Evolutionary conservation across 2,329 filamentous ascomycete genomes (phyloP).

Genomic region (Lecanicillium sp.): DNA sequence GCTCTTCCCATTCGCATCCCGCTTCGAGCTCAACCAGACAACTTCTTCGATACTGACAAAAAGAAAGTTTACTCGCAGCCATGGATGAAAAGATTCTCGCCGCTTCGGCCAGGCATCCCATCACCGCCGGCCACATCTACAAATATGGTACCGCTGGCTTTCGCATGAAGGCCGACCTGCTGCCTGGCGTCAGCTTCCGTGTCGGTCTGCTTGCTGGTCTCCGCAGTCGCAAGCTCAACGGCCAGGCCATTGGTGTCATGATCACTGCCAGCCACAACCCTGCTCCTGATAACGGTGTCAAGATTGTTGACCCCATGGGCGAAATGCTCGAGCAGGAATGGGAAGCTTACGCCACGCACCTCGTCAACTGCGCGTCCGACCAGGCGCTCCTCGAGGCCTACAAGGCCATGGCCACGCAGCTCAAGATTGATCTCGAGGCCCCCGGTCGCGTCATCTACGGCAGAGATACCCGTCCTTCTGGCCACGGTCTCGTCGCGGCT

Average conservation of each 20-base stretch:
- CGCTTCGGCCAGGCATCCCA: slow-evolving; percentile 57
- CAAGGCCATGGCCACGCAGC: slow-evolving; percentile 64
- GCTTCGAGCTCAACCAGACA: not conserved
- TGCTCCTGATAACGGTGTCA: slow-evolving; percentile 83
- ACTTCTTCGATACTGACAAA: not conserved
- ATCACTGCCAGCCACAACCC: slow-evolving; percentile 93
- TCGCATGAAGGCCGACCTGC: slow-evolving; percentile 67
- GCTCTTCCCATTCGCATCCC: slow-evolving; percentile 1
- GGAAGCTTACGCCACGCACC: slow-evolving; percentile 80
- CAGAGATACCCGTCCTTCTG: slow-evolving; percentile 88
- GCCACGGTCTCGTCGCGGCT: slow-evolving; percentile 72
- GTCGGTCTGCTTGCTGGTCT: slow-evolving; percentile 85
- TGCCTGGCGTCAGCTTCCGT: slow-evolving; percentile 88
- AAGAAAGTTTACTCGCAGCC: slow-evolving; percentile 13
- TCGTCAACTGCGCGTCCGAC: slow-evolving; percentile 78
- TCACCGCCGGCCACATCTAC: slow-evolving; percentile 49
- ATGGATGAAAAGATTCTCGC: slow-evolving; percentile 54
- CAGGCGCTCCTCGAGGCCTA: slow-evolving; percentile 71
- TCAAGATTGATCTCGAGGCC: slow-evolving; percentile 66
- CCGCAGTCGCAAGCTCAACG: slow-evolving; percentile 81
- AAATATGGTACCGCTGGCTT: slow-evolving; percentile 64
- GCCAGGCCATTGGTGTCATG: slow-evolving; percentile 93
- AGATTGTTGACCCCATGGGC: slow-evolving; percentile 94
- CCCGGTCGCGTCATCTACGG: slow-evolving; percentile 82
- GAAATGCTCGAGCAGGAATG: slow-evolving; percentile 97